A percentile compares a stretch with the other conserved stretches of the same genome.
Conservation (phyloP, 257 asterid species). For the Solanum neorickii region DNA sequence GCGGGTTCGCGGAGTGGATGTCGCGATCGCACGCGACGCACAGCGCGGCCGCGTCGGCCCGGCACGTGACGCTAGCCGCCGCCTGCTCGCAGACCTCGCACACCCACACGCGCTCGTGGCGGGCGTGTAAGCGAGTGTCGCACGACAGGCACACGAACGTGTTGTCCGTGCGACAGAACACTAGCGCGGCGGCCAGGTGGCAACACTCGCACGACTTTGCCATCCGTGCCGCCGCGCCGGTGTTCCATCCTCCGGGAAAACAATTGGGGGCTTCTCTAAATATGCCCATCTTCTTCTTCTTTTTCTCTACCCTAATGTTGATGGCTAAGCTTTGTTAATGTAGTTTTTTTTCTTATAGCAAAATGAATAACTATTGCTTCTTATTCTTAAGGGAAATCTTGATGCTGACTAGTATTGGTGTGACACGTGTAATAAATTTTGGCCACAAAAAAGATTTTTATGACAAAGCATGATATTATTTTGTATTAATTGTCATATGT, state of each 20-base stretch:
- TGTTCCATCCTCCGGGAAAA: slow-evolving; percentile 22
- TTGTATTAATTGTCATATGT: slow-evolving; percentile 44
- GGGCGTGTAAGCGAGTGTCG: slow-evolving; percentile 38
- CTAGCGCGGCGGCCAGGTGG: slow-evolving; percentile 47
- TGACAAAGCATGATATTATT: slow-evolving; percentile 21
- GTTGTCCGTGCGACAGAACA: slow-evolving; percentile 57
- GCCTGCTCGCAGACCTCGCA: slow-evolving; percentile 86
- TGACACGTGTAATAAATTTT: slow-evolving; percentile 49
- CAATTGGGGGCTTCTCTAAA: slow-evolving; percentile 14
- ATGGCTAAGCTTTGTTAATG: not conserved
- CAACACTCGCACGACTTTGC: slow-evolving; percentile 68
- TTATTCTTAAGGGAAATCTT: slow-evolving; percentile 26
- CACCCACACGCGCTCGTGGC: slow-evolving; percentile 73
- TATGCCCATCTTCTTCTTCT: slow-evolving; percentile 2
- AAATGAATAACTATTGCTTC: slow-evolving; percentile 8
- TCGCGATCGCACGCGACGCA: slow-evolving; percentile 69
- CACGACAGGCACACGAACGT: slow-evolving; percentile 57
- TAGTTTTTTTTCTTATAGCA: not conserved
- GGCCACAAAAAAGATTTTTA: slow-evolving; percentile 44
- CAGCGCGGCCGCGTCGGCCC: slow-evolving; percentile 75
- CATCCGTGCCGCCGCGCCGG: not conserved
- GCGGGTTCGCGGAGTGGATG: slow-evolving; percentile 73
- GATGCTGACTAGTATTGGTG: slow-evolving; percentile 10
- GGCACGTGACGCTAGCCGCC: slow-evolving; percentile 58
- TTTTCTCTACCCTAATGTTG: not conserved